Conservation (phyloP, 495 filamentous ascomycete species). For the Parachaetomium inaequale region DNA sequence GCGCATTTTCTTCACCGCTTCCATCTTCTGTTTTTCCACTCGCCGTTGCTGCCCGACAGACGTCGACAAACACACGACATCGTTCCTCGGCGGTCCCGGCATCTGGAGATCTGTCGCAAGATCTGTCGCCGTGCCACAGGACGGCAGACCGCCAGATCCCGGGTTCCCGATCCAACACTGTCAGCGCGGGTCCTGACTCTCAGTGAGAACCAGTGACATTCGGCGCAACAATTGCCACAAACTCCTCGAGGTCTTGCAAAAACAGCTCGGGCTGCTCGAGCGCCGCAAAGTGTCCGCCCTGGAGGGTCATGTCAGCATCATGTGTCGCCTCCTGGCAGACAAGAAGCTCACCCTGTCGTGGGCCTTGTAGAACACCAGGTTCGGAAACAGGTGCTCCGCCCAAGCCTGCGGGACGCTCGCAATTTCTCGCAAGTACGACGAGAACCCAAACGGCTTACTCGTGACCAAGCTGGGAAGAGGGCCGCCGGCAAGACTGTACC, state of each 20-base stretch:
- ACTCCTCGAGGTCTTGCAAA: conserved; percentile 56
- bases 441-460: conserved; percentile 57
- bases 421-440: conserved; percentile 55
- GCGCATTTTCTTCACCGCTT: conserved; percentile 3
- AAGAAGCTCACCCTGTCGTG: conserved; percentile 37
- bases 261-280: conserved; percentile 49
- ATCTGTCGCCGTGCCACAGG: neutral
- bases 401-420: conserved; percentile 47
- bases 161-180: neutral
- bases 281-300: conserved; percentile 63
- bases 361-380: conserved; percentile 26
- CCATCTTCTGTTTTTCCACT: neutral
- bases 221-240: conserved; percentile 27
- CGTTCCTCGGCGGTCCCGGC: neutral
- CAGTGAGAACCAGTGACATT: conserved; percentile 5
- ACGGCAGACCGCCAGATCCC: neutral
- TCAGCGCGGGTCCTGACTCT: neutral
- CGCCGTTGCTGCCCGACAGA: neutral
- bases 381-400: conserved; percentile 43
- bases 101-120: neutral
- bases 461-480: conserved; percentile 39
- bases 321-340: neutral
- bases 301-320: neutral
- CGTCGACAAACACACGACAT: neutral
- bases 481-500: conserved; percentile 14